Percentiles rank a stretch among this genome's conserved stretches.
Conservation (phyloP, 1,139 yeast species). For the Yarrowia galli region DNA sequence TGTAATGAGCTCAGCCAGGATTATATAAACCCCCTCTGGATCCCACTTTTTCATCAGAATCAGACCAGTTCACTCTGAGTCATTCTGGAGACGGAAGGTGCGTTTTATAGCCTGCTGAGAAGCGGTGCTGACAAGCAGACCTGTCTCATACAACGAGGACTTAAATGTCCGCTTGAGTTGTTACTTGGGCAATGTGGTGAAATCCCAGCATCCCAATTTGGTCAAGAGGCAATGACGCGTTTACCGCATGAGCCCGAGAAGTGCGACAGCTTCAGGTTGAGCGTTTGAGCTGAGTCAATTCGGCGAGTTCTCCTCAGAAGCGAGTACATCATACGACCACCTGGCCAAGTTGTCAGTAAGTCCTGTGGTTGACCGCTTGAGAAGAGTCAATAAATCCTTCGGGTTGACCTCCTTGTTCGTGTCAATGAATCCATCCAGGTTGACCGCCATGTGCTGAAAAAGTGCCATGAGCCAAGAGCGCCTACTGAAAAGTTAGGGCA, state of each 20-base stretch:
- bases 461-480: conserved; percentile 7
- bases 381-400: conserved; percentile 9
- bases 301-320: conserved; percentile 1
- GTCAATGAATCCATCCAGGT: conserved; percentile 6
- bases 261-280: conserved; percentile 7
- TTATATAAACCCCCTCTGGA: conserved; percentile 9
- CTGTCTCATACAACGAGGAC: not conserved
- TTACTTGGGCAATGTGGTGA: conserved; percentile 17
- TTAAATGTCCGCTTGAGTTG: not conserved
- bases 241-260: not conserved
- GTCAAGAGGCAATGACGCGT: not conserved
- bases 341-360: not conserved
- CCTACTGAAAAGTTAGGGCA: not conserved
- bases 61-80: conserved; percentile 18
- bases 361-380: conserved; percentile 19
- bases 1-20: not conserved
- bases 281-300: not conserved
- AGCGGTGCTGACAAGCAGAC: conserved; percentile 3
- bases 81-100: conserved; percentile 6
- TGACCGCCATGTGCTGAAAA: conserved; percentile 11
- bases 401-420: conserved; percentile 12
- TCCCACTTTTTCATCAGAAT: conserved; percentile 9
- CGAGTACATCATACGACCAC: not conserved
- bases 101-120: not conserved
- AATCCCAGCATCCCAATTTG: conserved; percentile 1